Evolutionary conservation across 2,329 filamentous ascomycete species (phyloP).

Genomic region (Alternaria novae-zelandiae): DNA sequence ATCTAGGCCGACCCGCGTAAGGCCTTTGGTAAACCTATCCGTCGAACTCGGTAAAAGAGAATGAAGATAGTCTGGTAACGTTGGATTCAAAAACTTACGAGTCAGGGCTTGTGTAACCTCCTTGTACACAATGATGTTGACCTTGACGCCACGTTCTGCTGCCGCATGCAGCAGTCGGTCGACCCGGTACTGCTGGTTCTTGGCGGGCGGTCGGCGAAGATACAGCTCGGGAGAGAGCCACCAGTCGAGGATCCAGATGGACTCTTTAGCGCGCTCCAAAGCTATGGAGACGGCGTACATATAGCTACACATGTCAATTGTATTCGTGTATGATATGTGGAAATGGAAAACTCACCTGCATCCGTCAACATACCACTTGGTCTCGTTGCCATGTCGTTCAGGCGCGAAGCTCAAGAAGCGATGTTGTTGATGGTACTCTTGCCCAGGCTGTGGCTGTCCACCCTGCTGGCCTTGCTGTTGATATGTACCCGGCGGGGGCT

Average conservation of each 20-base stretch:
- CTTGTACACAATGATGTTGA: conserved; percentile 91
- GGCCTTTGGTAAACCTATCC: conserved; percentile 49
- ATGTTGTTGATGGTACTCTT: conserved; percentile 54
- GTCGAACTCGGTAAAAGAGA: conserved; percentile 51
- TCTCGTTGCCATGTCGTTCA: conserved; percentile 71
- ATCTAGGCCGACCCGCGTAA: conserved; percentile 51
- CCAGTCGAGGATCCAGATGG: conserved; percentile 86
- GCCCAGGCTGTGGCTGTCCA: conserved; percentile 32
- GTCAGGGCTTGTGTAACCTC: conserved; percentile 80
- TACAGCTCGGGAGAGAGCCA: conserved; percentile 91
- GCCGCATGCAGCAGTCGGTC: conserved; percentile 83
- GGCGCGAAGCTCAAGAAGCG: conserved; percentile 73
- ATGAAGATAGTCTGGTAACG: conserved; percentile 52
- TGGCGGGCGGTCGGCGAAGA: conserved; percentile 78
- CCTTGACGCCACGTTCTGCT: conserved; percentile 80
- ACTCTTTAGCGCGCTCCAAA: conserved; percentile 76
- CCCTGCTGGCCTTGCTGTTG: conserved; percentile 31
- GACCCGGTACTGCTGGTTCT: conserved; percentile 82
- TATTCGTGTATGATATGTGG: too few species aligned
- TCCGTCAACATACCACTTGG: conserved; percentile 86
- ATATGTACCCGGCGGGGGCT: conserved; percentile 44
- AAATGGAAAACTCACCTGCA: conserved; percentile 1
- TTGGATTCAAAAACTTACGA: conserved; percentile 63
- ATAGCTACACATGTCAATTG: conserved; percentile 54
- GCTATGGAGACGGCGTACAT: conserved; percentile 85